Percentiles rank a stretch among this genome's conserved stretches.
These are phyloP conservation scores for Lentinula novae-zelandiae DNA, from an alignment of 1,284 basidiomycete genomes.

Conservation along the genomic window DNA sequence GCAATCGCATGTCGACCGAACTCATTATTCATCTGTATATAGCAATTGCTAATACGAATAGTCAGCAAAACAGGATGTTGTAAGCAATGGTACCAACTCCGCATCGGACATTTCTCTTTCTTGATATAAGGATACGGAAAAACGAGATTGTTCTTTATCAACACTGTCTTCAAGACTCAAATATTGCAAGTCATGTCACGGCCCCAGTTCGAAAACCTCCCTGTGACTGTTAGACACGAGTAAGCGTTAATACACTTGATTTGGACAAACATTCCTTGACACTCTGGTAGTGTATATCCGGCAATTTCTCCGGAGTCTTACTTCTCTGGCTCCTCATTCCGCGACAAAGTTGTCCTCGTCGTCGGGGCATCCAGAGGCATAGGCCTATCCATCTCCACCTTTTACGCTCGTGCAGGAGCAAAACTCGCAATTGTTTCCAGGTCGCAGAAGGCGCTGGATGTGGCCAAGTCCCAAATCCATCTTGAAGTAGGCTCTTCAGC, in stretches of 20 bases:
- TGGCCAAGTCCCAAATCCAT: neutral
- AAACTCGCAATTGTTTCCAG: constrained; percentile 3
- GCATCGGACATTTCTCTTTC: no score
- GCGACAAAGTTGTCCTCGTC: constrained; percentile 5
- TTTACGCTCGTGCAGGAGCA: constrained; percentile 10
- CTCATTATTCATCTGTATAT: no score
- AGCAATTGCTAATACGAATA: no score
- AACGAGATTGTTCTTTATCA: no score
- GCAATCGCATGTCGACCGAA: no score
- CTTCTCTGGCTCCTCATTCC: neutral
- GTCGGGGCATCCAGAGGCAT: constrained; percentile 11
- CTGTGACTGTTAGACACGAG: neutral
- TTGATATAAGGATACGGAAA: no score
- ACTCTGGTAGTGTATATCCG: neutral
- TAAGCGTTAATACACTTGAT: neutral
- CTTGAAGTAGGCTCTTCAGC: neutral
- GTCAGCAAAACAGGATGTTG: no score
- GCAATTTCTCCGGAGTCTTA: constrained; percentile 3
- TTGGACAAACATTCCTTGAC: no score
- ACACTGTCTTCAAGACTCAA: no score
- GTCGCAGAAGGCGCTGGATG: neutral
- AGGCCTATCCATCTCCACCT: constrained; percentile 6
- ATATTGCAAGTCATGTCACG: no score
- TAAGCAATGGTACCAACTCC: no score
- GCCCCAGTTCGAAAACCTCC: neutral